phyloP scores from a whole-genome alignment of 305 asterid species.

The Solanum hybrid region DNA sequence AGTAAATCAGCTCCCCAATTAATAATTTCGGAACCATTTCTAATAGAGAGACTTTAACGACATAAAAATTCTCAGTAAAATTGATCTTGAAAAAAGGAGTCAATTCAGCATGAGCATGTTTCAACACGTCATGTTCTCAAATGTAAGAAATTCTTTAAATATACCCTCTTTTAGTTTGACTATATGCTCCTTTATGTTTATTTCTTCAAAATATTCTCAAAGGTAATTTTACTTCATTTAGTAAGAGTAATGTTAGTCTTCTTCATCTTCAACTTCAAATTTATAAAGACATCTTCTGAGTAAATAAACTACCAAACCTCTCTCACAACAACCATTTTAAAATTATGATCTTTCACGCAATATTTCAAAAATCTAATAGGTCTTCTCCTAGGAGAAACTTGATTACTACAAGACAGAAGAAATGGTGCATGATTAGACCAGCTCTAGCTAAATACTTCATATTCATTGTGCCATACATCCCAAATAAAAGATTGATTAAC shows the following conservation, averaged over 20 bases:
- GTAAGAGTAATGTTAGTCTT: neutral
- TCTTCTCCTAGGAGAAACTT: neutral
- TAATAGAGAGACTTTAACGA: neutral
- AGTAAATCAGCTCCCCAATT: neutral
- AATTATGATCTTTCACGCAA: neutral
- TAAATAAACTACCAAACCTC: neutral
- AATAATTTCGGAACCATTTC: neutral
- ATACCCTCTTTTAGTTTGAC: neutral
- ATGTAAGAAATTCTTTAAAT: too few species aligned
- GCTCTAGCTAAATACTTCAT: neutral
- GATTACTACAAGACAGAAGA: neutral
- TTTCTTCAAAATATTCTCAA: neutral
- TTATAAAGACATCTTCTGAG: neutral
- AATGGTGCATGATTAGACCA: neutral
- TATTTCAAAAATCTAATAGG: neutral
- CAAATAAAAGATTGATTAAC: too few species aligned
- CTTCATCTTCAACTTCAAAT: neutral
- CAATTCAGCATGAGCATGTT: neutral
- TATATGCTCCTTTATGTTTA: neutral
- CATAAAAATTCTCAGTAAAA: neutral
- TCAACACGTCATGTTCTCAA: neutral
- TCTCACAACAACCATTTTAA: neutral
- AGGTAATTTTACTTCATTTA: neutral
- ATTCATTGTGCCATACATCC: neutral
- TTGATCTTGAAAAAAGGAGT: too few species aligned